Percentiles rank a stretch among this genome's conserved stretches.
Evolutionary conservation across 768 basidiomycete species (phyloP).

Genomic region (Phlegmacium glaucopus): DNA sequence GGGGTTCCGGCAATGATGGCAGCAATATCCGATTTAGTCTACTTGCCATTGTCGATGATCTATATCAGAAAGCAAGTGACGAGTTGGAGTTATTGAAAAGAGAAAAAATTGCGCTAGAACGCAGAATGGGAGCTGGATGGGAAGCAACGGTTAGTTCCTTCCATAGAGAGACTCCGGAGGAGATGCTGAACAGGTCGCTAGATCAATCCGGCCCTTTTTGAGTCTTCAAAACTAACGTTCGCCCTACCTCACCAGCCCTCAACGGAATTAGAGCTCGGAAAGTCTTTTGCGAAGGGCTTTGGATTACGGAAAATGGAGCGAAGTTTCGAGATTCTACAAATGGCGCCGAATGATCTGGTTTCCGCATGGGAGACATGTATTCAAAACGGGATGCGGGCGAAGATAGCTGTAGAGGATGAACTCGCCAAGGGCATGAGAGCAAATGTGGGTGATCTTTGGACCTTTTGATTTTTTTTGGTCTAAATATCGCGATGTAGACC

Average conservation of each 20-base stretch:
- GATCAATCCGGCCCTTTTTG: constrained; percentile 38
- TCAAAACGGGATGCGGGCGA: constrained; percentile 34
- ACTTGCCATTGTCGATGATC: constrained; percentile 55
- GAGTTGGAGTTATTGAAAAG: constrained; percentile 50
- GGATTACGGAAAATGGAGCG: constrained; percentile 39
- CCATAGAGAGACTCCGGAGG: no score
- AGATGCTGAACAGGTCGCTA: constrained; percentile 10
- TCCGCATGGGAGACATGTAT: constrained; percentile 48
- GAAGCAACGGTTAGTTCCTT: no score
- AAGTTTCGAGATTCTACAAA: constrained; percentile 41
- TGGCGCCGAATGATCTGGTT: constrained; percentile 34
- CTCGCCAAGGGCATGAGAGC: constrained; percentile 36
- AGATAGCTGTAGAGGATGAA: constrained; percentile 48
- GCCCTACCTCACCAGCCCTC: constrained; percentile 13
- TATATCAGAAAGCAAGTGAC: constrained; percentile 46
- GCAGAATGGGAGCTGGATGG: constrained; percentile 34
- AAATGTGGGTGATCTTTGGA: constrained; percentile 36
- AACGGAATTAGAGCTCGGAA: constrained; percentile 17
- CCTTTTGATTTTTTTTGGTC: not conserved
- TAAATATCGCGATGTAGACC: constrained; percentile 22
- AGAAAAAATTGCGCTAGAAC: constrained; percentile 43
- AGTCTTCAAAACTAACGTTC: constrained; percentile 18
- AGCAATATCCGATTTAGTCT: constrained; percentile 57
- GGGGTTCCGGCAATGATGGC: constrained; percentile 39
- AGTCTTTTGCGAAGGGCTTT: constrained; percentile 41